phyloP scores from a whole-genome alignment of 1,284 basidiomycete genomes.

The Naganishia cerealis region DNA sequence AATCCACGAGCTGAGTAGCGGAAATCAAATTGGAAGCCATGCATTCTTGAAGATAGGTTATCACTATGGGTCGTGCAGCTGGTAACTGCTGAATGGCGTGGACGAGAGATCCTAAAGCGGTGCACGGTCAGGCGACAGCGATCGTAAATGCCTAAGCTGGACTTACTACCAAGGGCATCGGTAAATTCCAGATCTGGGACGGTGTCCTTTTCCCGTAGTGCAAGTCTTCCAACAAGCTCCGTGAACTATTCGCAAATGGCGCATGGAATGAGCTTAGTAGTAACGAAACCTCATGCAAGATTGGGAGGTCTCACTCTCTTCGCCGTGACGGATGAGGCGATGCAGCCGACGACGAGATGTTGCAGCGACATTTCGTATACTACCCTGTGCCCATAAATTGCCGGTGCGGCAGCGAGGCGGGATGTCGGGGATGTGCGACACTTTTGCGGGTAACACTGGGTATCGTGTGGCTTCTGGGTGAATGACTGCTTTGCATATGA shows the following conservation, averaged over 20 bases:
- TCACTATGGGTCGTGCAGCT: conserved; percentile 8
- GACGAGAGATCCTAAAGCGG: background rate
- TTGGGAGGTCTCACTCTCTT: background rate
- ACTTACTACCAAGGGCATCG: background rate
- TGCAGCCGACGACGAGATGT: conserved; percentile 11
- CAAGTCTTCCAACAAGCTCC: conserved; percentile 1
- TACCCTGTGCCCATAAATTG: background rate
- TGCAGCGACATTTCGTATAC: conserved; percentile 12
- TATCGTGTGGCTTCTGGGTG: background rate
- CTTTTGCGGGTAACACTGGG: too few species aligned
- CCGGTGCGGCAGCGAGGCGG: background rate
- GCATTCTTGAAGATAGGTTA: conserved; percentile 21
- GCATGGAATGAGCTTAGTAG: background rate
- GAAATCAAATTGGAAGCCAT: conserved; percentile 3
- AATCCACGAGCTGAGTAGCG: background rate
- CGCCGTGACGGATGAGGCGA: conserved; percentile 7
- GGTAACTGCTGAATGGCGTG: conserved; percentile 1
- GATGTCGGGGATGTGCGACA: background rate
- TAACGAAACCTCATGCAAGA: background rate
- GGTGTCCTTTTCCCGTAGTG: conserved; percentile 10
- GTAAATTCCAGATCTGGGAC: background rate
- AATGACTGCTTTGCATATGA: background rate
- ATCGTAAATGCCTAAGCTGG: background rate
- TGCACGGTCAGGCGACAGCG: background rate
- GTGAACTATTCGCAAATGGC: background rate